Evolutionary conservation across 768 basidiomycete species (phyloP).

Genomic region (Tricholoma sp.): DNA sequence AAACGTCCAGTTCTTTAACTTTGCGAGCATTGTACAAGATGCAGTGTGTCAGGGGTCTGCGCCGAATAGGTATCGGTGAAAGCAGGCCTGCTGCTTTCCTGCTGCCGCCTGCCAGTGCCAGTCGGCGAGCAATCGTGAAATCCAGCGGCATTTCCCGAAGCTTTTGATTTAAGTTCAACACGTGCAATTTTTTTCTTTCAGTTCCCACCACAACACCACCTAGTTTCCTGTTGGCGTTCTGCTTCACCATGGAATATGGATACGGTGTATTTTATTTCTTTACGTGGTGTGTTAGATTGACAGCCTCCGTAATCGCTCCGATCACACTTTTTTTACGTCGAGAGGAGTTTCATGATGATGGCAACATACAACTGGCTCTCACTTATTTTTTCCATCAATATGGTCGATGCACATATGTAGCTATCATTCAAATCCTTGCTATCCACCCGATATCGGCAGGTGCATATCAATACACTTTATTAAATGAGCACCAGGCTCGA

Average conservation of each 20-base stretch:
- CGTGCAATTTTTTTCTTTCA: slow-evolving; percentile 13
- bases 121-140: no score
- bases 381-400: not conserved
- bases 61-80: no score
- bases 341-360: slow-evolving; percentile 84
- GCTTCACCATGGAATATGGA: slow-evolving; percentile 48
- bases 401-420: no score
- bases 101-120: no score
- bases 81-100: no score
- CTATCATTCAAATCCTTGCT: no score
- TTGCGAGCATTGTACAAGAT: not conserved
- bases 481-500: not conserved
- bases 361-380: slow-evolving; percentile 38
- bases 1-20: slow-evolving; percentile 25
- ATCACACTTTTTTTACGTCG: slow-evolving; percentile 61
- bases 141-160: slow-evolving; percentile 12
- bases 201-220: slow-evolving; percentile 41
- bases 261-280: slow-evolving; percentile 29
- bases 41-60: not conserved
- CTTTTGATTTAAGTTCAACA: not conserved
- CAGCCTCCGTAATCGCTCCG: slow-evolving; percentile 81
- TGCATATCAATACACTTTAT: no score
- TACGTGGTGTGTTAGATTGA: slow-evolving; percentile 46
- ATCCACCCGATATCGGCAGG: no score
- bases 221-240: slow-evolving; percentile 52